Evolutionary conservation across 148 eudicot species (phyloP).

Genomic region (Oxyria digyna): DNA sequence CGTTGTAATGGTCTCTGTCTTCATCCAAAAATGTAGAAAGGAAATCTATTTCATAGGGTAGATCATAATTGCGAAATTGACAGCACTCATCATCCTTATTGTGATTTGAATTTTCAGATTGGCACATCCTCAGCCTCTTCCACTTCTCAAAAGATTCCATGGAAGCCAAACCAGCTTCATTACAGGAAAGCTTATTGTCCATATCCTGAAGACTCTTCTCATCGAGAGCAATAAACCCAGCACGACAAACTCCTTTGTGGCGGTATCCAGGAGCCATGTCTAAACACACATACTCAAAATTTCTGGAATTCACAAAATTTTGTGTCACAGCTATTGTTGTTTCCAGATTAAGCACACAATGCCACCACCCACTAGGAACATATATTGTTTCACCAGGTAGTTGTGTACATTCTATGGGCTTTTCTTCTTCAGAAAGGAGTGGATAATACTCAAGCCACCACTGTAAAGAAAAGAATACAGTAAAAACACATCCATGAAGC

Average conservation of each 20-base stretch:
- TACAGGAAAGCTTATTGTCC: conserved; percentile 14
- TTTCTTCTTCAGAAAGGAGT: conserved; percentile 70
- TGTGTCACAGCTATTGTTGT: conserved; percentile 86
- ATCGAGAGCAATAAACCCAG: conserved; percentile 79
- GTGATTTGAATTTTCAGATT: conserved; percentile 14
- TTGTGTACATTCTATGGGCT: conserved; percentile 92
- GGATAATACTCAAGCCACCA: conserved; percentile 99
- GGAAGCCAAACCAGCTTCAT: conserved; percentile 18
- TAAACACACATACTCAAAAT: conserved; percentile 86
- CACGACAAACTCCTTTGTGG: conserved; percentile 95
- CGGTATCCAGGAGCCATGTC: conserved; percentile 98
- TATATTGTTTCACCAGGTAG: conserved; percentile 92
- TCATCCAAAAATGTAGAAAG: conserved; percentile 65
- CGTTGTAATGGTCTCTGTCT: conserved; percentile 71
- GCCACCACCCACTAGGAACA: conserved; percentile 99
- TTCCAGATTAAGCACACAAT: conserved; percentile 89
- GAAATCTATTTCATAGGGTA: conserved; percentile 65
- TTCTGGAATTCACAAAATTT: conserved; percentile 76
- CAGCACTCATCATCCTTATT: conserved; percentile 16
- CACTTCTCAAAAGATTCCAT: conserved; percentile 34
- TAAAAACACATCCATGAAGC: not conserved
- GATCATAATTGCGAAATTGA: conserved; percentile 25
- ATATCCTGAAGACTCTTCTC: conserved; percentile 25
- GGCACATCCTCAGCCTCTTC: conserved; percentile 31
- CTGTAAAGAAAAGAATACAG: conserved; percentile 24